phyloP scores from a whole-genome alignment of 2,329 filamentous ascomycete species.

The Chalaropsis ovoidea region DNA sequence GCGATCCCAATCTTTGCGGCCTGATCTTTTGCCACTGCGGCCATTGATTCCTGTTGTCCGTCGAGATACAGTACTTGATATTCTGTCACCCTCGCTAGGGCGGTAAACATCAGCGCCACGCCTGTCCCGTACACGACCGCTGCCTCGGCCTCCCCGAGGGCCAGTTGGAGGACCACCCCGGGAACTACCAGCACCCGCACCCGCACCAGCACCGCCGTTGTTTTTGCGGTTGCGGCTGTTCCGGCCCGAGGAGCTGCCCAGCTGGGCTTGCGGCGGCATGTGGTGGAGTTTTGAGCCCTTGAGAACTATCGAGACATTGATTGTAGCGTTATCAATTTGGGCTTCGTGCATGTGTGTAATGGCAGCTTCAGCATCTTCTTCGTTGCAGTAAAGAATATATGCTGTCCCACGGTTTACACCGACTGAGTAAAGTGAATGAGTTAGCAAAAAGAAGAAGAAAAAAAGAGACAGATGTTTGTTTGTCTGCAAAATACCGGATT shows the following conservation, averaged over 20 bases:
- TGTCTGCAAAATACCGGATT: not conserved
- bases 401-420: conserved; percentile 86
- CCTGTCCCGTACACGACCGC: not conserved
- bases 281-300: conserved; percentile 12
- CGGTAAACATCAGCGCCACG: conserved; percentile 14
- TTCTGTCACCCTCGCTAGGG: conserved; percentile 5
- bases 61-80: not conserved
- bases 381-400: conserved; percentile 73
- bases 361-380: conserved; percentile 72
- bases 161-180: not conserved
- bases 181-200: conserved; percentile 19
- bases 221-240: conserved; percentile 18
- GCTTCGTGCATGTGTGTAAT: conserved; percentile 97
- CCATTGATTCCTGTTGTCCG: not conserved
- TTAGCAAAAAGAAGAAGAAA: not conserved
- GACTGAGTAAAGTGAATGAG: conserved; percentile 40
- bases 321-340: conserved; percentile 72
- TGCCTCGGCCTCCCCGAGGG: not conserved
- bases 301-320: conserved; percentile 74
- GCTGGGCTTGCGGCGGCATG: conserved; percentile 57
- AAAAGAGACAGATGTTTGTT: not conserved
- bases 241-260: conserved; percentile 25
- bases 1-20: not conserved
- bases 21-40: not conserved
- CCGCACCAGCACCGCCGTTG: conserved; percentile 28